Conservation (phyloP, 768 basidiomycete species). For the Russula lepida region DNA sequence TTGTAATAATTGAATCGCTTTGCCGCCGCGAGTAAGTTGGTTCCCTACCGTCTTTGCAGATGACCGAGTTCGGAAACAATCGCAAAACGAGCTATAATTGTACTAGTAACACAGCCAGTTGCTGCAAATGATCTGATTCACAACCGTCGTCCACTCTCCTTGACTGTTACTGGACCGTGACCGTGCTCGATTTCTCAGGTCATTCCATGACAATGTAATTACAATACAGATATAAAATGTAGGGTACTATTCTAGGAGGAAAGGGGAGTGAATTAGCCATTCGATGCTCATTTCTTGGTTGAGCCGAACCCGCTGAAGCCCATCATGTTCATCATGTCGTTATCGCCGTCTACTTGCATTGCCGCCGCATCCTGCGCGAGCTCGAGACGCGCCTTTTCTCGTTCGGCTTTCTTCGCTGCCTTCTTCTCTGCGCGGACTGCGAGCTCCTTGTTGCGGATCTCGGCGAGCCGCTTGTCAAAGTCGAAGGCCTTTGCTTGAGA, state of each 20-base stretch:
- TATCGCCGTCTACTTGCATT: slow-evolving; percentile 39
- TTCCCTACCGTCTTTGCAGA: no score
- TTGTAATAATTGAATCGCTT: no score
- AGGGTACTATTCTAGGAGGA: not conserved
- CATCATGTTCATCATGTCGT: slow-evolving; percentile 77
- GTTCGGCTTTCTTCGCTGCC: slow-evolving; percentile 69
- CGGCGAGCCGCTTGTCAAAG: slow-evolving; percentile 82
- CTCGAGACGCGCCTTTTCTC: slow-evolving; percentile 61
- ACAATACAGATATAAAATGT: not conserved
- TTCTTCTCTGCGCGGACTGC: slow-evolving; percentile 65
- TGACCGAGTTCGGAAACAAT: no score
- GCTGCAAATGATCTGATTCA: no score
- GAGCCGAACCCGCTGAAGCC: slow-evolving; percentile 88
- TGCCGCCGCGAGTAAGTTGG: no score
- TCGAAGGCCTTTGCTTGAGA: slow-evolving; percentile 86
- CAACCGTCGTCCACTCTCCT: no score
- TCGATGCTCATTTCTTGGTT: slow-evolving; percentile 69
- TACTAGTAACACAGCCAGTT: no score
- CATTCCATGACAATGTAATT: no score
- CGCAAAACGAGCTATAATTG: no score
- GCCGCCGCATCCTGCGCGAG: slow-evolving; percentile 42
- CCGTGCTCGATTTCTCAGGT: no score
- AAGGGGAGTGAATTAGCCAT: not conserved
- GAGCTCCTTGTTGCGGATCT: slow-evolving; percentile 68
- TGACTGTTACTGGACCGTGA: no score